Percentiles rank a stretch among this genome's conserved stretches.
phyloP scores from a whole-genome alignment of 1,284 basidiomycete species.

The Pseudozyma thailandica region DNA sequence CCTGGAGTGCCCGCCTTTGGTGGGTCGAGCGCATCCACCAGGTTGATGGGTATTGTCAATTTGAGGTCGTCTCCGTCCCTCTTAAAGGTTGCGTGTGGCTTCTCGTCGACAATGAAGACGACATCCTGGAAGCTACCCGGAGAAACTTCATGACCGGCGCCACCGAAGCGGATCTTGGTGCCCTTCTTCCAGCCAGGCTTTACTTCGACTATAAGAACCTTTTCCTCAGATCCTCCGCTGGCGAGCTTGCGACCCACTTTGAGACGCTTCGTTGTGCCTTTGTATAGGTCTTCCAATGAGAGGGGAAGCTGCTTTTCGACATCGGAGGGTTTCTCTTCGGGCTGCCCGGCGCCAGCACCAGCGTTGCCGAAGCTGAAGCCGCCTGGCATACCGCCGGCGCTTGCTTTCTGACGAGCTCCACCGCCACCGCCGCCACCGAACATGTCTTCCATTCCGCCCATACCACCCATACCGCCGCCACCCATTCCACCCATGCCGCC shows the following conservation, averaged over 20 bases:
- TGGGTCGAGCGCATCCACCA: constrained; percentile 65
- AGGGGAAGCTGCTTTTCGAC: constrained; percentile 82
- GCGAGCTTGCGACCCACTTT: constrained; percentile 83
- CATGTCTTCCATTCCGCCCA: constrained; percentile 60
- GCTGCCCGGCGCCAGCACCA: constrained; percentile 1
- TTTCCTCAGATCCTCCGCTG: constrained; percentile 83
- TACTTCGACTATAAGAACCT: constrained; percentile 74
- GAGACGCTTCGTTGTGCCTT: constrained; percentile 86
- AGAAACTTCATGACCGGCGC: constrained; percentile 63
- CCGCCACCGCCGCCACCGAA: constrained; percentile 54
- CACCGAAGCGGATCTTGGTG: constrained; percentile 66
- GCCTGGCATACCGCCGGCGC: constrained; percentile 49
- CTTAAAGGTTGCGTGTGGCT: constrained; percentile 57
- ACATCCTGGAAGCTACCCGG: constrained; percentile 62
- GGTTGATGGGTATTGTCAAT: constrained; percentile 49
- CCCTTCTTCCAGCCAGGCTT: constrained; percentile 68
- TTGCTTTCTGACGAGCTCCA: constrained; percentile 18
- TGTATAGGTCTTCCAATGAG: constrained; percentile 89
- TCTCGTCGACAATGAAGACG: constrained; percentile 67
- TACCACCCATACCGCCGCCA: constrained; percentile 57
- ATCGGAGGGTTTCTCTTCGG: constrained; percentile 73
- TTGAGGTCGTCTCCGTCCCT: constrained; percentile 65
- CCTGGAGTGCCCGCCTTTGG: constrained; percentile 54
- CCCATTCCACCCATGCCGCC: constrained; percentile 23
- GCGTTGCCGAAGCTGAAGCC: constrained; percentile 25